Percentiles rank a stretch among this genome's conserved stretches.
Evolutionary conservation across 306 rosid species (phyloP).

Genomic region (Cercis canadensis): DNA sequence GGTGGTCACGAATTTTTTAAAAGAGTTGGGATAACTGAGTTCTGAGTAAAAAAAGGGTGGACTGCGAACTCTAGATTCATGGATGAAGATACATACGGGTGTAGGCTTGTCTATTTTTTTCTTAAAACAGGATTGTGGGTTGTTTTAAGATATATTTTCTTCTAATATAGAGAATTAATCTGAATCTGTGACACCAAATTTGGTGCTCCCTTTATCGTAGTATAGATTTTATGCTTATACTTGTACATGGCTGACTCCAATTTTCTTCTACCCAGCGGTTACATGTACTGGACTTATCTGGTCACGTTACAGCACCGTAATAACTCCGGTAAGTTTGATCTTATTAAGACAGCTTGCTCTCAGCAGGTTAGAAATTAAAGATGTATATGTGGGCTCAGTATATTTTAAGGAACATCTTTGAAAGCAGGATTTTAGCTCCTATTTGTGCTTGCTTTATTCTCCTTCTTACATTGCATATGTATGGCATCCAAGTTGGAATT

Average conservation of each 20-base stretch:
- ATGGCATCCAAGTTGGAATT: too few species aligned
- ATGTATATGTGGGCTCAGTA: constrained; percentile 10
- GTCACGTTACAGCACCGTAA: constrained; percentile 96
- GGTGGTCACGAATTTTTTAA: too few species aligned
- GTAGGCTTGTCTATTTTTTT: too few species aligned
- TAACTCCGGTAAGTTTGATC: constrained; percentile 77
- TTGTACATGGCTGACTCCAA: constrained; percentile 20
- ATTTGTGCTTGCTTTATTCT: constrained; percentile 20
- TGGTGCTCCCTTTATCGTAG: not conserved
- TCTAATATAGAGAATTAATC: too few species aligned
- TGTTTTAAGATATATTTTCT: too few species aligned
- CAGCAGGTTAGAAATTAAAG: constrained; percentile 5
- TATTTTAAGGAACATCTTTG: constrained; percentile 1
- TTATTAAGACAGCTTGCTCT: constrained; percentile 18
- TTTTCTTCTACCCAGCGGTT: constrained; percentile 66
- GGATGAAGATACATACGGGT: too few species aligned
- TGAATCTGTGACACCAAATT: too few species aligned
- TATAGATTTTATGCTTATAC: constrained; percentile 23
- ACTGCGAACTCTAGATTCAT: too few species aligned
- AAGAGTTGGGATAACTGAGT: too few species aligned
- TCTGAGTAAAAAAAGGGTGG: too few species aligned
- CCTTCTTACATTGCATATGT: not conserved
- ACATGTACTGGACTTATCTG: constrained; percentile 84
- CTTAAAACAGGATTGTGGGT: too few species aligned
- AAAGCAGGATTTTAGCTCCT: constrained; percentile 8